These are phyloP conservation scores for Alternaria panax DNA, from an alignment of 2,329 filamentous ascomycete genomes.

Conservation along the genomic window DNA sequence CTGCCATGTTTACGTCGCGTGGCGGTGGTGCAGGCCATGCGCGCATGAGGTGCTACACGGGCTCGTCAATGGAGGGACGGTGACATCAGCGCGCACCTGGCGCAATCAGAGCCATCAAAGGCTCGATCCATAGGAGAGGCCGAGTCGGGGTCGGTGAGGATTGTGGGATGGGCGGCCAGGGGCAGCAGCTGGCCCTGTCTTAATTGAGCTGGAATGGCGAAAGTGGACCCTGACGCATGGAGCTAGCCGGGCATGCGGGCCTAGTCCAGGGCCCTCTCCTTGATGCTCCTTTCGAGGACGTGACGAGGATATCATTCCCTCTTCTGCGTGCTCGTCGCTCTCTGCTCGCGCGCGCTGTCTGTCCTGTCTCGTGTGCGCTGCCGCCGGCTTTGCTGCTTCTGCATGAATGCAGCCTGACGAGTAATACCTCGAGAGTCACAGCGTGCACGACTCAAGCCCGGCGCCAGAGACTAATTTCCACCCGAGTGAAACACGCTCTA, in stretches of 20 bases:
- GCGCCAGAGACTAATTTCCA: conserved; percentile 16
- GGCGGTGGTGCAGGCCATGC: neutral
- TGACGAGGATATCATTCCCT: neutral
- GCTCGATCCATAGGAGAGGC: conserved; percentile 3
- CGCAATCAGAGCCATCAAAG: conserved; percentile 5
- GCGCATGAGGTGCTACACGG: neutral
- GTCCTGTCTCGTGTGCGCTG: neutral
- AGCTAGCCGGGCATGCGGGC: conserved; percentile 1
- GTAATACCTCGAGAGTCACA: neutral
- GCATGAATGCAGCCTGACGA: conserved; percentile 1
- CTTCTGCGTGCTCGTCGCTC: conserved; percentile 10
- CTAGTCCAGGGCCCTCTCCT: conserved; percentile 27
- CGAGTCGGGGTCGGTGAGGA: conserved; percentile 8
- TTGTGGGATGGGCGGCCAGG: conserved; percentile 16
- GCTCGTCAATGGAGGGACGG: neutral
- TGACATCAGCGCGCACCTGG: conserved; percentile 5
- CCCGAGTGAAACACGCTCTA: conserved; percentile 33
- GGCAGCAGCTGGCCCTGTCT: conserved; percentile 20
- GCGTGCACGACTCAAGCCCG: conserved; percentile 7
- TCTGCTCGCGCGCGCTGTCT: conserved; percentile 10
- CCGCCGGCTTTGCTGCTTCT: conserved; percentile 1
- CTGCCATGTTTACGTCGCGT: neutral
- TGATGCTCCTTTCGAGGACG: conserved; percentile 25
- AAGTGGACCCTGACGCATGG: conserved; percentile 19
- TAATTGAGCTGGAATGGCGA: conserved; percentile 20